Conservation (phyloP, 2,329 filamentous ascomycete species). For the Colletotrichum lindemuthianum region DNA sequence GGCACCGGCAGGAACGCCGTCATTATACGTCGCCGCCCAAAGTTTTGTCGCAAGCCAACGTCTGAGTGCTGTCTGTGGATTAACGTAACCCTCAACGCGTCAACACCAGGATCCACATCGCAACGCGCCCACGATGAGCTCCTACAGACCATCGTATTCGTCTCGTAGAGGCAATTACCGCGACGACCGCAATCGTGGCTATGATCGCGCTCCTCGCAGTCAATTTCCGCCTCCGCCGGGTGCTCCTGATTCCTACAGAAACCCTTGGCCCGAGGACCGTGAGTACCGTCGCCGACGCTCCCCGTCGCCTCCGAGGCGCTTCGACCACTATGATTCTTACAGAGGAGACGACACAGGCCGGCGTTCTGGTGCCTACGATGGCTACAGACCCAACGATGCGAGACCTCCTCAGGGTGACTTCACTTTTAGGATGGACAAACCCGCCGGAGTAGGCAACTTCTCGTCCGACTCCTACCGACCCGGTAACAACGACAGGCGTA, state of each 20-base stretch:
- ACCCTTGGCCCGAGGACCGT: conserved; percentile 34
- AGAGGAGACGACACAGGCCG: conserved; percentile 27
- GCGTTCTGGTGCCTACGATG: conserved; percentile 31
- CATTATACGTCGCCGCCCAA: conserved; percentile 21
- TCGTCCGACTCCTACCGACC: conserved; percentile 46
- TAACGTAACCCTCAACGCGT: conserved; percentile 26
- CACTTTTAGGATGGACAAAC: conserved; percentile 64
- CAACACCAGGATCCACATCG: conserved; percentile 34
- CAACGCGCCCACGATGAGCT: conserved; percentile 34
- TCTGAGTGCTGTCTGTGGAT: neutral
- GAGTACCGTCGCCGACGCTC: conserved; percentile 25
- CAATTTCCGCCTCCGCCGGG: conserved; percentile 23
- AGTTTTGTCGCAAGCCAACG: conserved; percentile 13
- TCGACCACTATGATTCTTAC: conserved; percentile 28
- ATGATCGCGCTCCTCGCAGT: conserved; percentile 10
- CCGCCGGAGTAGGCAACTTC: conserved; percentile 56
- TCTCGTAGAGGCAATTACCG: conserved; percentile 23
- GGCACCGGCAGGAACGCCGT: neutral
- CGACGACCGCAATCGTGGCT: conserved; percentile 20
- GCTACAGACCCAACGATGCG: conserved; percentile 49
- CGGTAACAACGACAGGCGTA: conserved; percentile 23
- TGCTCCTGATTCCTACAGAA: conserved; percentile 19
- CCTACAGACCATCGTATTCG: conserved; percentile 32
- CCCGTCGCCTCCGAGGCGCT: conserved; percentile 23
- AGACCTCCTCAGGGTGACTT: conserved; percentile 60